Percentiles rank a stretch among this genome's conserved stretches.
phyloP scores from a whole-genome alignment of 805 yeast genomes.

The Kockiozyma suomiensis region DNA sequence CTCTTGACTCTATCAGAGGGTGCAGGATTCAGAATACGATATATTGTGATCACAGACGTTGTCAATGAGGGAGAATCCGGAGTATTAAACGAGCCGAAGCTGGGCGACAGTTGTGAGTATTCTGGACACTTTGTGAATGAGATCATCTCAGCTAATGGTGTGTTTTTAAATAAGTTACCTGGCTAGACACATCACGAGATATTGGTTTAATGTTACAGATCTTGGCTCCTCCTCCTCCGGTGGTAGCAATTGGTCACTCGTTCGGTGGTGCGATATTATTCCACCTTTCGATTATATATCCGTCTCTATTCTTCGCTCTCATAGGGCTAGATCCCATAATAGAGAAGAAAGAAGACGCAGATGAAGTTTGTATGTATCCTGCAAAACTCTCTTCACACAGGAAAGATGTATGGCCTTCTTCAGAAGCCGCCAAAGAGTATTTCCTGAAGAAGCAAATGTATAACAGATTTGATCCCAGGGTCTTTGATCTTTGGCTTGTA shows the following conservation, averaged over 20 bases:
- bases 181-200: constrained; percentile 32
- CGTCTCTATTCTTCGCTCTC: constrained; percentile 26
- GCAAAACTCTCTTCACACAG: constrained; percentile 21
- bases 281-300: constrained; percentile 17
- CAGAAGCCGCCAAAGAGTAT: constrained; percentile 19
- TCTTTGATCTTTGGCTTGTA: constrained; percentile 25
- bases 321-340: constrained; percentile 35
- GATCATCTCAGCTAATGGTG: background rate
- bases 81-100: constrained; percentile 27
- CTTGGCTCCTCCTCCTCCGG: constrained; percentile 25
- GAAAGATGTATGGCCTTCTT: constrained; percentile 29
- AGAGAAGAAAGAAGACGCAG: constrained; percentile 13
- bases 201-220: constrained; percentile 17
- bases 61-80: constrained; percentile 34
- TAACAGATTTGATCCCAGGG: constrained; percentile 24
- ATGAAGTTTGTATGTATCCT: constrained; percentile 2
- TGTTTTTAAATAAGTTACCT: constrained; percentile 6
- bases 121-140: background rate
- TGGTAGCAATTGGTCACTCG: constrained; percentile 36
- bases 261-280: constrained; percentile 32
- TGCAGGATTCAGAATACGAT: constrained; percentile 1
- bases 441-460: constrained; percentile 15
- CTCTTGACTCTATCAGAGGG: background rate
- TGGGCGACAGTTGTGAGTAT: constrained; percentile 30
- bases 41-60: constrained; percentile 25